Evolutionary conservation across 1,139 yeast genomes (phyloP).

Genomic region (Yamadazyma oceani): DNA sequence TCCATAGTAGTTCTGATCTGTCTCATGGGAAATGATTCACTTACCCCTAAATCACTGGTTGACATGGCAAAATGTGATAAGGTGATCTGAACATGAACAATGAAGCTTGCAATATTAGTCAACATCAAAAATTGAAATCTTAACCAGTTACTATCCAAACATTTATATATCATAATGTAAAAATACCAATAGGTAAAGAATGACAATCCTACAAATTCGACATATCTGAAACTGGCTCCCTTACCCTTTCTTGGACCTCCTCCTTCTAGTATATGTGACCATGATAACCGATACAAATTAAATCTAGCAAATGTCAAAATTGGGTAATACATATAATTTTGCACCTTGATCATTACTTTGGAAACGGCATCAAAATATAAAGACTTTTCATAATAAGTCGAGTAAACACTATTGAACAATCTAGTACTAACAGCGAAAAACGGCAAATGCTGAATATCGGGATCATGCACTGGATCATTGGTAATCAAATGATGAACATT

Average conservation of each 20-base stretch:
- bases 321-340: conserved; percentile 73
- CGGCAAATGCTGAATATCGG: conserved; percentile 91
- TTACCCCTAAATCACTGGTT: conserved; percentile 77
- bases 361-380: conserved; percentile 72
- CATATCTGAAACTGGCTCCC: conserved; percentile 85
- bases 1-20: conserved; percentile 93
- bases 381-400: conserved; percentile 73
- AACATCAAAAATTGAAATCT: conserved; percentile 63
- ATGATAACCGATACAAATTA: conserved; percentile 76
- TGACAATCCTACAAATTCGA: conserved; percentile 67
- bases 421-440: conserved; percentile 83
- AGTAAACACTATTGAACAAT: conserved; percentile 65
- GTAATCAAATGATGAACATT: conserved; percentile 88
- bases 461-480: conserved; percentile 90
- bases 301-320: conserved; percentile 82
- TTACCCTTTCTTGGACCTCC: conserved; percentile 78
- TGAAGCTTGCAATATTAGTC: conserved; percentile 80
- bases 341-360: conserved; percentile 55
- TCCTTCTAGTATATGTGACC: conserved; percentile 71
- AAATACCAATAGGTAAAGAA: conserved; percentile 80
- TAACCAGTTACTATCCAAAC: conserved; percentile 51
- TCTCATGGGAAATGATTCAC: conserved; percentile 79
- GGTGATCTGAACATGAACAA: conserved; percentile 90
- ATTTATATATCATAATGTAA: conserved; percentile 56
- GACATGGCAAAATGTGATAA: conserved; percentile 93